phyloP scores from a whole-genome alignment of 1,284 basidiomycete species.

The Porogramme epimiltina region DNA sequence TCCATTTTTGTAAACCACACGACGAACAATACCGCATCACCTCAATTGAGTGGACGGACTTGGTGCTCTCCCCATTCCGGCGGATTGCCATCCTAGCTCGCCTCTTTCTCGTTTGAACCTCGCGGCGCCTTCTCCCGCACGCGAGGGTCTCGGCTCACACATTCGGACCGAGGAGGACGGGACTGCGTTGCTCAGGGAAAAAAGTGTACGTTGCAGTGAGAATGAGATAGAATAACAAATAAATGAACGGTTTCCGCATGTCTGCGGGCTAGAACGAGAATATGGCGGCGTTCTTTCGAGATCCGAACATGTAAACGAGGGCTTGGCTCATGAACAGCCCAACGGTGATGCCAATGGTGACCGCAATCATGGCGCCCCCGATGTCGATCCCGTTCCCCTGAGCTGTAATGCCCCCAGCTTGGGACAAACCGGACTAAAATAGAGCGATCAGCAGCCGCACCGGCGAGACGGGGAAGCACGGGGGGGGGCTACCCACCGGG shows the following conservation, averaged over 20 bases:
- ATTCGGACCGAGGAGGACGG: too few species aligned
- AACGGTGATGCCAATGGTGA: conserved; percentile 89
- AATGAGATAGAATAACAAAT: too few species aligned
- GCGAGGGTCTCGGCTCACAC: too few species aligned
- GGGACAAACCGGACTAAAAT: conserved; percentile 78
- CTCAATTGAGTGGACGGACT: background rate
- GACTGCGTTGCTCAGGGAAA: too few species aligned
- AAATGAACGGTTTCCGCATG: too few species aligned
- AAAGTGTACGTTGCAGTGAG: too few species aligned
- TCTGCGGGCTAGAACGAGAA: conserved; percentile 66
- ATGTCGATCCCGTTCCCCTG: conserved; percentile 74
- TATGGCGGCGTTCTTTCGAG: conserved; percentile 79
- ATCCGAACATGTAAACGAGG: conserved; percentile 84
- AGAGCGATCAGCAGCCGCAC: background rate
- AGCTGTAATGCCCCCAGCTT: conserved; percentile 78
- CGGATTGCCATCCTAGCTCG: too few species aligned
- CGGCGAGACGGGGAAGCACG: conserved; percentile 2
- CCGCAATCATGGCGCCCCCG: conserved; percentile 83
- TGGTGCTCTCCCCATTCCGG: too few species aligned
- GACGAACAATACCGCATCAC: conserved; percentile 13
- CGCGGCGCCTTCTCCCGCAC: too few species aligned
- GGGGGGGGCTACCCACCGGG: conserved; percentile 53
- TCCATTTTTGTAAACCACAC: conserved; percentile 7
- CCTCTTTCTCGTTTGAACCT: too few species aligned
- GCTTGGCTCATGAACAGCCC: conserved; percentile 89